These are phyloP conservation scores for Vigna radiata DNA, from an alignment of 306 rosid genomes.

Conservation along the genomic window DNA sequence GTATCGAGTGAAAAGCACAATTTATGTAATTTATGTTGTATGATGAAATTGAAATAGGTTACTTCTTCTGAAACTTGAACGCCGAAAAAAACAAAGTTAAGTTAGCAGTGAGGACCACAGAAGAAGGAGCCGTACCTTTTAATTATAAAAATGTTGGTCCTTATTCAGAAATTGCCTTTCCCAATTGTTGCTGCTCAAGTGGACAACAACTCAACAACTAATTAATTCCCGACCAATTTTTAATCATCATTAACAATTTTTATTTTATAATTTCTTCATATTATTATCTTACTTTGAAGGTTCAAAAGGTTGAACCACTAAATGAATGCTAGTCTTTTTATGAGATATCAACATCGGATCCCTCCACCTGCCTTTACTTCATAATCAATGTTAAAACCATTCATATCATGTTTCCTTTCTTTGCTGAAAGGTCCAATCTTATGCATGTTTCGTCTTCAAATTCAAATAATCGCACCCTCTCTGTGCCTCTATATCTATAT, in stretches of 20 bases:
- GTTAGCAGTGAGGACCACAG: constrained; percentile 1
- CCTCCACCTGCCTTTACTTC: constrained; percentile 27
- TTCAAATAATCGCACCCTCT: background rate
- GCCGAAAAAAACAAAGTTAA: background rate
- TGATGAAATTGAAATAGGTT: background rate
- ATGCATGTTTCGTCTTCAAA: background rate
- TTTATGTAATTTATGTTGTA: background rate
- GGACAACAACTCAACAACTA: constrained; percentile 15
- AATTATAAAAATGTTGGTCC: constrained; percentile 11
- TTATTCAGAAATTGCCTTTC: background rate
- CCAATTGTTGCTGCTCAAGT: constrained; percentile 8
- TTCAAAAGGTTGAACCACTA: background rate
- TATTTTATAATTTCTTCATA: background rate
- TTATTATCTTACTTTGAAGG: no score
- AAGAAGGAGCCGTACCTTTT: constrained; percentile 18
- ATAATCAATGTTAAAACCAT: constrained; percentile 14
- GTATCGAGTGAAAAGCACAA: no score
- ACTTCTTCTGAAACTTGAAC: background rate
- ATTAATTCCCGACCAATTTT: background rate
- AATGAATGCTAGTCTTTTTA: background rate
- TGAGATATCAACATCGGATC: constrained; percentile 9
- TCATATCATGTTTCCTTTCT: constrained; percentile 27
- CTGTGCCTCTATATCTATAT: background rate
- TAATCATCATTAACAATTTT: no score
- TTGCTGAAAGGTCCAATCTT: constrained; percentile 29